Conservation (phyloP, 257 asterid genomes). For the Solanum medicagineum region DNA sequence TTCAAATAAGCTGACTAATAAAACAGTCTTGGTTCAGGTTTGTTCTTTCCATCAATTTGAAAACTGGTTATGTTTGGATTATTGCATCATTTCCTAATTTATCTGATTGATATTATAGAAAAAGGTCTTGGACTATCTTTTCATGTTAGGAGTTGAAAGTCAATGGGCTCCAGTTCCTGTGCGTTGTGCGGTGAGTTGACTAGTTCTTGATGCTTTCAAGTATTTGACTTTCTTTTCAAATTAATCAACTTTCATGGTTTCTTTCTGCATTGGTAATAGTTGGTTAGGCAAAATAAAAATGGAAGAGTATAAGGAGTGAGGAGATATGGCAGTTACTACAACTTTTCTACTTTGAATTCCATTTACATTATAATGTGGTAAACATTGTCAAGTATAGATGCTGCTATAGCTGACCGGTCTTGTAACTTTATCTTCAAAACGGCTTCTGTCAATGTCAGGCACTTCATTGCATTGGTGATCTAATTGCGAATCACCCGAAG, state of each 20-base stretch:
- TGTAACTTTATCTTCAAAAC: neutral
- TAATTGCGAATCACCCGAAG: conserved; percentile 52
- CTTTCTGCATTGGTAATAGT: neutral
- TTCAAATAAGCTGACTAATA: conserved; percentile 50
- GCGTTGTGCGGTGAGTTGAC: conserved; percentile 66
- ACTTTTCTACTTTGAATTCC: neutral
- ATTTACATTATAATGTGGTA: neutral
- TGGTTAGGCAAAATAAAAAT: neutral
- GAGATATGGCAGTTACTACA: neutral
- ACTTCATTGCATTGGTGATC: conserved; percentile 75
- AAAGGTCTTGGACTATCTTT: conserved; percentile 67
- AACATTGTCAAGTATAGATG: neutral
- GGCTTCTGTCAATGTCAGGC: conserved; percentile 33
- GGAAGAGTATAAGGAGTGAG: neutral
- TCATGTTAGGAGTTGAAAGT: conserved; percentile 93
- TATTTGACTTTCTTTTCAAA: neutral
- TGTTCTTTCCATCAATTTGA: conserved; percentile 7
- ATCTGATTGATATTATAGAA: conserved; percentile 39
- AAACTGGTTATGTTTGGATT: neutral
- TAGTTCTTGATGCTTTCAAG: neutral
- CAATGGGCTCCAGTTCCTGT: conserved; percentile 95
- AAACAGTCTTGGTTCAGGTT: conserved; percentile 88
- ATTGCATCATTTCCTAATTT: neutral
- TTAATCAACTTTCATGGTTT: neutral
- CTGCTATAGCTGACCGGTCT: neutral